Conservation (phyloP, 768 basidiomycete genomes). For the Gymnopilus dilepis region DNA sequence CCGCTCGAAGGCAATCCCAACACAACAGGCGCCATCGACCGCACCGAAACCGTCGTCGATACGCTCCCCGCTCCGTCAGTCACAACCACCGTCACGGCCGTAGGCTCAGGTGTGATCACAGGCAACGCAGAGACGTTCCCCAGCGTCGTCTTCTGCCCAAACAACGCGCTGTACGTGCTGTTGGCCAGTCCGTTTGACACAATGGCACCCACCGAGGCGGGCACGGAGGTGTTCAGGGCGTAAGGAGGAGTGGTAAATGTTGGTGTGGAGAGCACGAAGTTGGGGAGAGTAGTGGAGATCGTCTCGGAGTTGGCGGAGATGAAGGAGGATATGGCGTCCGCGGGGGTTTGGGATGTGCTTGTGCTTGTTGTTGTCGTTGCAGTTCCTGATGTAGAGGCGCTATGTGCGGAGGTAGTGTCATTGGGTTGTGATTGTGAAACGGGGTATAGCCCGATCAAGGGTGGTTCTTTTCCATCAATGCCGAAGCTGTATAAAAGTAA, state of each 20-base stretch:
- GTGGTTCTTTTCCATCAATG: slow-evolving; percentile 73
- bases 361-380: no score
- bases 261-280: slow-evolving; percentile 70
- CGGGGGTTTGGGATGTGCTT: slow-evolving; percentile 36
- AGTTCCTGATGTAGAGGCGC: no score
- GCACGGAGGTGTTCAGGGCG: slow-evolving; percentile 69
- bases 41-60: slow-evolving; percentile 58
- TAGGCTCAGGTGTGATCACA: slow-evolving; percentile 53
- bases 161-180: slow-evolving; percentile 69
- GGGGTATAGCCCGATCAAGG: slow-evolving; percentile 79
- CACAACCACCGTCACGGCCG: slow-evolving; percentile 57
- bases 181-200: slow-evolving; percentile 68
- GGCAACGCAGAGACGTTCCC: slow-evolving; percentile 61
- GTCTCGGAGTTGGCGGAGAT: slow-evolving; percentile 69
- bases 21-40: slow-evolving; percentile 48
- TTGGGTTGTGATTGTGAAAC: slow-evolving; percentile 40
- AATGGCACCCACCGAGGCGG: slow-evolving; percentile 58
- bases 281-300: slow-evolving; percentile 71
- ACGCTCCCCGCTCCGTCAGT: slow-evolving; percentile 61
- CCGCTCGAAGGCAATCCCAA: slow-evolving; percentile 69
- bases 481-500: slow-evolving; percentile 60
- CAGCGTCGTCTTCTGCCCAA: slow-evolving; percentile 42
- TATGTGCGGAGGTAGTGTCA: slow-evolving; percentile 36
- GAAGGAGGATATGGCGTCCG: slow-evolving; percentile 47
- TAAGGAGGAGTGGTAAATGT: slow-evolving; percentile 67